Base-by-base conservation (phyloP, 768 basidiomycete species). In the Boletus patriciae region DNA sequence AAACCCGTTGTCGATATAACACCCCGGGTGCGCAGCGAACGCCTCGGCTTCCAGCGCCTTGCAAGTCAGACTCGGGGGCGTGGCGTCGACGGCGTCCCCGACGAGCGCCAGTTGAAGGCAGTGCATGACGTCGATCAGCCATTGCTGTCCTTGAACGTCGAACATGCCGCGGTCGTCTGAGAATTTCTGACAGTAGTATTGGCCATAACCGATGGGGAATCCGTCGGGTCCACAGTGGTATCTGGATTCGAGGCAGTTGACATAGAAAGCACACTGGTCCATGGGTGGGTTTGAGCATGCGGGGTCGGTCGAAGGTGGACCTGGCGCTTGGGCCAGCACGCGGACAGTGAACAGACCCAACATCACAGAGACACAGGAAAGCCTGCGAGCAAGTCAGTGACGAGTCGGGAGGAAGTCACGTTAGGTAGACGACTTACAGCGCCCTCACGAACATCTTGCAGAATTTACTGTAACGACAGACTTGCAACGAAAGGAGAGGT, bases 51-150 rank as follows among this genome's bases (percentile, higher is more conserved):
- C 63, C 21, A 80, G 62, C 16, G 62, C 70, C 3, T 60, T 38
- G 44, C 79, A 81, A 3, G 68, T 71, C 29, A 11, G 11, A 21
- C 6, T 42, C 43, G 61, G 55, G 4, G 63, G 60, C 0, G 60
- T 54, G 0, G 59, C 57, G n/a, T 70, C 64, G 9, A 67, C 52
- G 6, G 66, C 64, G 23, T 77, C 74, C 2, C 70, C 70, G 3
- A 80, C 74, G 21, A 81, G 71, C 3, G 70, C 73, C 0, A 55
- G 58, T 55, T 80, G 79, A 9, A 81, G 71, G 53, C 80, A 81
- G 47, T 73, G 73, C 78, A 81, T 78, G 16, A 76, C 77, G 34
- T 70, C 63, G 36, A 75, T 36, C 72, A 81, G 74, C 80, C 79
- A 81, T 38, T 59, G 65, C 53, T 77, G 71, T 0, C 79, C 79